A percentile compares a stretch with the other conserved stretches of the same genome.
These are phyloP conservation scores for Viola pubescens DNA, from an alignment of 441 rosid genomes.

Conservation along the genomic window DNA sequence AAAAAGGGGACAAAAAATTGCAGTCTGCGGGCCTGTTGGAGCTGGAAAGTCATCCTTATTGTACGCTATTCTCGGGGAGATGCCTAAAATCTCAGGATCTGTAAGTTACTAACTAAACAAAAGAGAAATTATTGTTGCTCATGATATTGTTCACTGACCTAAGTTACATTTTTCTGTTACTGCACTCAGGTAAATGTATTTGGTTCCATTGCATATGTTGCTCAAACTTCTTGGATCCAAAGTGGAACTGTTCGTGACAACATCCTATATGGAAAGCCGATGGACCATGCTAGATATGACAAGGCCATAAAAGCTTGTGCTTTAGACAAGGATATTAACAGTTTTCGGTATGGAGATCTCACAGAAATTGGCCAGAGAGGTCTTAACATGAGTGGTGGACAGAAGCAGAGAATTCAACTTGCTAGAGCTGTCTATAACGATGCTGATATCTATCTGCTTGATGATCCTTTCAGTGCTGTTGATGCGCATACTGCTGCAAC, in stretches of 20 bases:
- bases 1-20: conserved; percentile 52
- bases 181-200: conserved; percentile 42
- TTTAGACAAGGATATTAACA: conserved; percentile 62
- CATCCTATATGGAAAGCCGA: conserved; percentile 66
- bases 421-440: conserved; percentile 80
- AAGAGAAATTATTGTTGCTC: neutral
- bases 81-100: conserved; percentile 61
- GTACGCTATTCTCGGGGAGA: conserved; percentile 70
- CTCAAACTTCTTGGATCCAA: conserved; percentile 93
- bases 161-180: conserved; percentile 3
- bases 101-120: conserved; percentile 34
- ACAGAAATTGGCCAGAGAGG: conserved; percentile 96
- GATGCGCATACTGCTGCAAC: conserved; percentile 78
- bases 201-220: conserved; percentile 72
- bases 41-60: conserved; percentile 82
- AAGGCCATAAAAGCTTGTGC: conserved; percentile 62
- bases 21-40: conserved; percentile 82
- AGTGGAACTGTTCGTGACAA: conserved; percentile 81
- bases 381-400: conserved; percentile 91
- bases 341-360: conserved; percentile 63
- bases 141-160: conserved; percentile 10
- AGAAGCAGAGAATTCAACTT: conserved; percentile 86
- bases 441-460: conserved; percentile 79
- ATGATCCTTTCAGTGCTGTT: conserved; percentile 81
- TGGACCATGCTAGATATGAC: conserved; percentile 53